phyloP scores from a whole-genome alignment of 2,329 filamentous ascomycete species.

The Dichotomopilus funicola region DNA sequence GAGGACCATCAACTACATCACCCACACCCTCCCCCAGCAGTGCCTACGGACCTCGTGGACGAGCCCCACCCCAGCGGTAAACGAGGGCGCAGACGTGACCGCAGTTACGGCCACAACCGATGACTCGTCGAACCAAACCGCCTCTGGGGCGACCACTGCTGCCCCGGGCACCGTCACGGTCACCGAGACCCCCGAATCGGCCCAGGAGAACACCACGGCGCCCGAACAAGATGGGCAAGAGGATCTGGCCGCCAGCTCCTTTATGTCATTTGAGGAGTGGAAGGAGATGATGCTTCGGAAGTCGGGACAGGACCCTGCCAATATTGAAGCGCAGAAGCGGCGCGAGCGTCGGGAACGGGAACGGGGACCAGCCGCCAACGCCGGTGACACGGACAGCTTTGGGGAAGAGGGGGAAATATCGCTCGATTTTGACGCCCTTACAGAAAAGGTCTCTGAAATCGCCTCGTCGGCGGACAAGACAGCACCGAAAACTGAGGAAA shows the following conservation, averaged over 20 bases:
- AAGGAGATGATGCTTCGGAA: constrained; percentile 87
- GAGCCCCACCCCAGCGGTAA: constrained; percentile 22
- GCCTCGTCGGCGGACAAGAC: constrained; percentile 27
- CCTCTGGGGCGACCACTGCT: constrained; percentile 10
- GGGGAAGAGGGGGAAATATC: constrained; percentile 84
- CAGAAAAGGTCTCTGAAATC: constrained; percentile 41
- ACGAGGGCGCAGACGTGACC: too few relatives aligned
- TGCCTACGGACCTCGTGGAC: constrained; percentile 62
- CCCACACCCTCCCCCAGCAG: constrained; percentile 68
- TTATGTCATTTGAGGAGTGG: constrained; percentile 98
- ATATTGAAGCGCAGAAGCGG: constrained; percentile 58
- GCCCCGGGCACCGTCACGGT: constrained; percentile 14
- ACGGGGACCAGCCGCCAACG: constrained; percentile 41
- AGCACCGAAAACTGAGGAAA: constrained; percentile 22
- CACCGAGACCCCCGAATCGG: constrained; percentile 9
- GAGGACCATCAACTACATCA: constrained; percentile 75
- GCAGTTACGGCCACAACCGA: neutral
- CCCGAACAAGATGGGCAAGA: constrained; percentile 44
- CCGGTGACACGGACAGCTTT: constrained; percentile 67
- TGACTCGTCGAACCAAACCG: constrained; percentile 13
- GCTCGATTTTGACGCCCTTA: constrained; percentile 47
- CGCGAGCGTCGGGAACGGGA: constrained; percentile 44
- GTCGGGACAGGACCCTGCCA: constrained; percentile 64
- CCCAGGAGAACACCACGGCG: constrained; percentile 30
- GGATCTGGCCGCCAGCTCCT: constrained; percentile 58